Conservation (phyloP, 148 eudicot genomes). For the Nyssa sinensis region DNA sequence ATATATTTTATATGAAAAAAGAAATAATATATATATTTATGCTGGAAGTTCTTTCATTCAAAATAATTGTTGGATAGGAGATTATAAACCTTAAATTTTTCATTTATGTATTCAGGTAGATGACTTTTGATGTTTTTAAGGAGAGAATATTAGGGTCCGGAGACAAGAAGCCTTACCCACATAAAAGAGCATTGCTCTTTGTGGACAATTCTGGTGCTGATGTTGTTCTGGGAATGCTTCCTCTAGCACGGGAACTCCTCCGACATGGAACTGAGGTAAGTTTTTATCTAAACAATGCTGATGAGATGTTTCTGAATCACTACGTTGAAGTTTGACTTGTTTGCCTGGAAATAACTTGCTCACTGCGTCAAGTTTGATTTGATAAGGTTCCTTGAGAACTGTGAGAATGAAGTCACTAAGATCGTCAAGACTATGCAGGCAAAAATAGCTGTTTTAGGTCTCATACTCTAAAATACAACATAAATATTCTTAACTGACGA, state of each 20-base stretch:
- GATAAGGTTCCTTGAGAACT: neutral
- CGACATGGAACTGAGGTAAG: conserved; percentile 93
- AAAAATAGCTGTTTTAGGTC: neutral
- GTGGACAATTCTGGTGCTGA: conserved; percentile 98
- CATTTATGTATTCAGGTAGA: conserved; percentile 62
- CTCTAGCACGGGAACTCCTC: conserved; percentile 92
- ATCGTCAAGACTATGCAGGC: neutral
- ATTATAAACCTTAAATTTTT: conserved; percentile 5
- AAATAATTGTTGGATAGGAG: neutral
- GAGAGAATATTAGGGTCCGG: conserved; percentile 75
- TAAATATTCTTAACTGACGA: neutral
- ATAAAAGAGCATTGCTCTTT: conserved; percentile 86
- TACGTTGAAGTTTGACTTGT: neutral
- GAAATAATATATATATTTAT: no score
- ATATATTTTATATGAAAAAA: neutral
- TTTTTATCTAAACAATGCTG: neutral
- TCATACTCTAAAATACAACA: neutral
- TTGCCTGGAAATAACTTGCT: neutral
- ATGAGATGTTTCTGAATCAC: conserved; percentile 2
- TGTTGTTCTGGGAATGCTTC: conserved; percentile 89
- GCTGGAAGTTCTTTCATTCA: neutral
- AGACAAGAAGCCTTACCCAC: conserved; percentile 50
- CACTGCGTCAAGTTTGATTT: neutral
- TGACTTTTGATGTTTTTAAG: conserved; percentile 81
- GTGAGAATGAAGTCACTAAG: no score